phyloP scores from a whole-genome alignment of 2,329 filamentous ascomycete species.

The Ophiocordyceps camponoti-saundersi region DNA sequence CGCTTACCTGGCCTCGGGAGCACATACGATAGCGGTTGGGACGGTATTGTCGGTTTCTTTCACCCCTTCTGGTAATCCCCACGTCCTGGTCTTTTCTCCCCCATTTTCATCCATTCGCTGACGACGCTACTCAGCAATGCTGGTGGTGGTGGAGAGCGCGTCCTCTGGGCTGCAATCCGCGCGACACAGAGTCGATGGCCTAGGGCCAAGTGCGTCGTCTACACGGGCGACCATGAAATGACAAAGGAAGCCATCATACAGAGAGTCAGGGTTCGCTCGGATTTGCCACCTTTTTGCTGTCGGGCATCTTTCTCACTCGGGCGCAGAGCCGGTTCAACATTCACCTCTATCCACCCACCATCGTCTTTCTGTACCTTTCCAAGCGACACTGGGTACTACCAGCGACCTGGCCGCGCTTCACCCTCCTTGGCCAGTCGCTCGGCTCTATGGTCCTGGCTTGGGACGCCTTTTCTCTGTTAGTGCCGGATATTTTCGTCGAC shows the following conservation, averaged over 20 bases:
- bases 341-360: slow-evolving; percentile 60
- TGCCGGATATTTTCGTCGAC: slow-evolving; percentile 88
- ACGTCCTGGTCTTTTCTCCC: slow-evolving; percentile 1
- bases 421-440: slow-evolving; percentile 80
- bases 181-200: slow-evolving; percentile 84
- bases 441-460: slow-evolving; percentile 77
- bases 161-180: slow-evolving; percentile 88
- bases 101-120: neutral
- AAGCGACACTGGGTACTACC: slow-evolving; percentile 75
- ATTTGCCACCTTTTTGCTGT: too few relatives aligned
- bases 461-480: slow-evolving; percentile 82
- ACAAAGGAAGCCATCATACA: slow-evolving; percentile 64
- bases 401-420: slow-evolving; percentile 81
- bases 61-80: slow-evolving; percentile 76
- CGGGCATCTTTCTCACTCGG: slow-evolving; percentile 3
- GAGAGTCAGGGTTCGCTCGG: slow-evolving; percentile 46
- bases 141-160: slow-evolving; percentile 85
- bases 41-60: slow-evolving; percentile 85
- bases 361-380: slow-evolving; percentile 81
- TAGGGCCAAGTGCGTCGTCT: slow-evolving; percentile 75
- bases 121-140: slow-evolving; percentile 50
- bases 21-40: slow-evolving; percentile 47
- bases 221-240: slow-evolving; percentile 87
- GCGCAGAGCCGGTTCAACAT: slow-evolving; percentile 77
- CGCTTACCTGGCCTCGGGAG: slow-evolving; percentile 43